phyloP scores from a whole-genome alignment of 192 early-diverging fungal species.

The Thamnidium elegans region DNA sequence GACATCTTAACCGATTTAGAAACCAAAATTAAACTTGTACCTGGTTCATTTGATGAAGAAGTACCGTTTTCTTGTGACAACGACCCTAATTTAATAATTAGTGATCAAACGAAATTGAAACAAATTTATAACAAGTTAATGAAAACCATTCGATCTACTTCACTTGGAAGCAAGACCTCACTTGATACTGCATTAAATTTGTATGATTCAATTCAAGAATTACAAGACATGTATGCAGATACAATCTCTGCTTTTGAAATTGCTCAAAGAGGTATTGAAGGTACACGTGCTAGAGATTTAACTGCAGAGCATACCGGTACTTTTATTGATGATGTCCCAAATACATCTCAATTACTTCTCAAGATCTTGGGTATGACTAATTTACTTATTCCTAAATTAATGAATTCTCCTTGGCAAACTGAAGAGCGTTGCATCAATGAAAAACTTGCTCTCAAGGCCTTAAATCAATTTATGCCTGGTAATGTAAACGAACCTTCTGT shows the following conservation, averaged over 20 bases:
- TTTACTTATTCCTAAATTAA: slow-evolving; percentile 13
- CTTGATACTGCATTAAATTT: not conserved
- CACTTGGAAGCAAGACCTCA: not conserved
- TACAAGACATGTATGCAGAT: slow-evolving; percentile 63
- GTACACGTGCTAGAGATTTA: slow-evolving; percentile 28
- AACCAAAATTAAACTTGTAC: not conserved
- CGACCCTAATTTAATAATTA: slow-evolving; percentile 14
- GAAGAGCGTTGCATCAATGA: not conserved
- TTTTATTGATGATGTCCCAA: slow-evolving; percentile 63
- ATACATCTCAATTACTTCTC: slow-evolving; percentile 63
- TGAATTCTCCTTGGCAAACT: slow-evolving; percentile 6
- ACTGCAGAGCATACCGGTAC: slow-evolving; percentile 38
- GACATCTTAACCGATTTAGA: not conserved
- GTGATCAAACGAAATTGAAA: not conserved
- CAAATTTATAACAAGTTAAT: slow-evolving; percentile 16
- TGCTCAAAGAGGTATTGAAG: slow-evolving; percentile 63
- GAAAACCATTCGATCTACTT: not conserved
- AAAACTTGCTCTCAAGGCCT: slow-evolving; percentile 5
- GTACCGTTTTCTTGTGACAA: not conserved
- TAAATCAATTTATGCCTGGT: slow-evolving; percentile 1
- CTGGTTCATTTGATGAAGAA: slow-evolving; percentile 2
- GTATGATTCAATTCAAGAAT: slow-evolving; percentile 33
- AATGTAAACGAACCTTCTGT: not conserved
- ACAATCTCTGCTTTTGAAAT: slow-evolving; percentile 71
- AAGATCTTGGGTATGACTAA: slow-evolving; percentile 62